phyloP scores from a whole-genome alignment of 1,284 basidiomycete species.

The Testicularia cyperi region DNA sequence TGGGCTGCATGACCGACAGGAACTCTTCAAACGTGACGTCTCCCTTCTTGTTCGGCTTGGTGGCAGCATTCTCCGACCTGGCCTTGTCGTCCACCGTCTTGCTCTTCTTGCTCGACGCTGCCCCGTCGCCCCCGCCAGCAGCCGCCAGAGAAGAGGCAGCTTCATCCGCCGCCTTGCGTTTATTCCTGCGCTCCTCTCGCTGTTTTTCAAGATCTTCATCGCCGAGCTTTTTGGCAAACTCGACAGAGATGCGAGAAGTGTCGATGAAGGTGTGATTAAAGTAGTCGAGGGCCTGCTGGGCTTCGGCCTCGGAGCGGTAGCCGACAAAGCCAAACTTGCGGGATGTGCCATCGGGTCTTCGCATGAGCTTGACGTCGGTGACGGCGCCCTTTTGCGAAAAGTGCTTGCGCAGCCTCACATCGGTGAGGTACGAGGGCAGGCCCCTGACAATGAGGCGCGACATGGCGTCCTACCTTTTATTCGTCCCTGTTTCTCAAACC shows the following conservation, averaged over 20 bases:
- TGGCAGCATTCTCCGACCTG: conserved; percentile 1
- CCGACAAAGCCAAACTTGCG: conserved; percentile 91
- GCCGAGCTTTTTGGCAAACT: conserved; percentile 68
- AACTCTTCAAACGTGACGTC: conserved; percentile 57
- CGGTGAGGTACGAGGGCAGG: conserved; percentile 74
- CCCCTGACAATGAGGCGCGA: conserved; percentile 91
- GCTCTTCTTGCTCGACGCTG: conserved; percentile 2
- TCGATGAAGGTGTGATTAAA: conserved; percentile 74
- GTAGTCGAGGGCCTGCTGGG: conserved; percentile 74
- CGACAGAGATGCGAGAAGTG: conserved; percentile 71
- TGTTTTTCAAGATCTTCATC: conserved; percentile 36
- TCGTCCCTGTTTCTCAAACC: no score
- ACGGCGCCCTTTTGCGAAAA: conserved; percentile 66
- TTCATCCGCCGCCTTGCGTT: conserved; percentile 9
- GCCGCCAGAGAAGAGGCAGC: no score
- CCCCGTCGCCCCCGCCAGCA: no score
- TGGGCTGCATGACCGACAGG: conserved; percentile 55
- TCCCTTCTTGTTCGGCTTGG: conserved; percentile 4
- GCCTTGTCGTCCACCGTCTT: conserved; percentile 5
- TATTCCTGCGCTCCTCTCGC: conserved; percentile 20
- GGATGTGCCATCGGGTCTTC: conserved; percentile 75
- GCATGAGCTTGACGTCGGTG: conserved; percentile 84
- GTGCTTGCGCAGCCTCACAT: conserved; percentile 71
- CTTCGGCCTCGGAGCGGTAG: conserved; percentile 79
- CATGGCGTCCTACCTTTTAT: no score